Evolutionary conservation across 2,329 filamentous ascomycete species (phyloP).

Genomic region (Pseudogymnoascus sp.): DNA sequence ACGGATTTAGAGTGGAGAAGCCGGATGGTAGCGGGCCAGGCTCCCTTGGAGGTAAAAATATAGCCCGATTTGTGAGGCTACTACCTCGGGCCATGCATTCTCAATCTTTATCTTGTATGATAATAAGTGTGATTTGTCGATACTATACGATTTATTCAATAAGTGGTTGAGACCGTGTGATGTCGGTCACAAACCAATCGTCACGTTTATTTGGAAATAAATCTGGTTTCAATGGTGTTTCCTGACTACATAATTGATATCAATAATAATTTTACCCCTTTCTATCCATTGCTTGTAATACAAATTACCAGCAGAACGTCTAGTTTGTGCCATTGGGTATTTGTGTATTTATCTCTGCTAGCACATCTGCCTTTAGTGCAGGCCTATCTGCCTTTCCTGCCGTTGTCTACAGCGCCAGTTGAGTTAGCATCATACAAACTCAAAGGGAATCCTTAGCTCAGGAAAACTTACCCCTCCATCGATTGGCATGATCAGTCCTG

Average conservation of each 20-base stretch:
- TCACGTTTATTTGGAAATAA: too few species aligned
- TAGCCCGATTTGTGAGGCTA: not conserved
- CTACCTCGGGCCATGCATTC: not conserved
- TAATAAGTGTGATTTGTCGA: not conserved
- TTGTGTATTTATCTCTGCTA: conserved; percentile 12
- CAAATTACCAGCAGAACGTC: not conserved
- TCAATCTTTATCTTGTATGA: not conserved
- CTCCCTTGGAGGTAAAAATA: not conserved
- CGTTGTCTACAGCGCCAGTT: conserved; percentile 17
- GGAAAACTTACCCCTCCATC: conserved; percentile 34
- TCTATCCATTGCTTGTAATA: not conserved
- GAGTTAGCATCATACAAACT: not conserved
- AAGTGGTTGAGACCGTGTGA: not conserved
- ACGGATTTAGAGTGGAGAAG: not conserved
- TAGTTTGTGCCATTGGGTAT: conserved; percentile 5
- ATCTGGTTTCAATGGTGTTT: too few species aligned
- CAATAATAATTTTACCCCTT: not conserved
- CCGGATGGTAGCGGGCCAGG: not conserved
- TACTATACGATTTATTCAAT: not conserved
- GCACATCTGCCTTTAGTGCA: conserved; percentile 20
- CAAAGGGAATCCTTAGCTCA: not conserved
- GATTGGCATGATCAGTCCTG: conserved; percentile 40
- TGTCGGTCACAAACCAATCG: not conserved
- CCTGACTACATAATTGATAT: not conserved
- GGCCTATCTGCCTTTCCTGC: conserved; percentile 24